A percentile compares a stretch with the other conserved stretches of the same genome.
Conservation (phyloP, 2,329 filamentous ascomycete species). For the Pseudogymnoascus sp. region DNA sequence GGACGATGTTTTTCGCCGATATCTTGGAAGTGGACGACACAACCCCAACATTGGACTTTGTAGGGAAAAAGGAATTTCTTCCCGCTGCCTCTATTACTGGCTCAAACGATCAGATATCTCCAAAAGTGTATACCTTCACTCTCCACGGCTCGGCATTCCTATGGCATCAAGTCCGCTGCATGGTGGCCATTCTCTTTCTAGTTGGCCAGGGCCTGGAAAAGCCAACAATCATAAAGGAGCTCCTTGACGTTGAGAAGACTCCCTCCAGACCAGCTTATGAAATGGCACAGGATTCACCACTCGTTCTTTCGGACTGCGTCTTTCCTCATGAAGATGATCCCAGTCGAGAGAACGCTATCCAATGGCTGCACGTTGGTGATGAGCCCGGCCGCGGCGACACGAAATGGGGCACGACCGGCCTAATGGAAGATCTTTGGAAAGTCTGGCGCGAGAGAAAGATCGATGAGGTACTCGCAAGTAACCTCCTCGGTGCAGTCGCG, state of each 20-base stretch:
- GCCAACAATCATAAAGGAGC: conserved; percentile 60
- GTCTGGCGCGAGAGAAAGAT: conserved; percentile 80
- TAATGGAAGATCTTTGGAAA: conserved; percentile 72
- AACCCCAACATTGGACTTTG: conserved; percentile 47
- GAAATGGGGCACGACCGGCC: conserved; percentile 56
- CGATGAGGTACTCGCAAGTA: conserved; percentile 74
- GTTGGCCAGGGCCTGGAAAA: conserved; percentile 81
- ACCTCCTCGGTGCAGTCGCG: conserved; percentile 58
- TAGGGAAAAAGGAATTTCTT: conserved; percentile 40
- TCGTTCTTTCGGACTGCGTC: conserved; percentile 93
- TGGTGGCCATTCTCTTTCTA: conserved; percentile 87
- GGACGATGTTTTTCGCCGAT: conserved; percentile 71
- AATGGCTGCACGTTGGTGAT: conserved; percentile 76
- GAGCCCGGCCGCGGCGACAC: conserved; percentile 44
- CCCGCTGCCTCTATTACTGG: conserved; percentile 20
- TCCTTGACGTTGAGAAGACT: conserved; percentile 65
- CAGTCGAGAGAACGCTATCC: conserved; percentile 49
- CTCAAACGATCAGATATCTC: conserved; percentile 15
- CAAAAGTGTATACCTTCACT: conserved; percentile 79
- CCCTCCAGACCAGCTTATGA: conserved; percentile 78
- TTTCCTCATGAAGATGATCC: conserved; percentile 53
- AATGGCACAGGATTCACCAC: conserved; percentile 81
- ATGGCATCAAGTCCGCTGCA: conserved; percentile 96
- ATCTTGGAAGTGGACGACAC: conserved; percentile 61
- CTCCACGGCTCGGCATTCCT: conserved; percentile 88